Evolutionary conservation across 2,329 filamentous ascomycete species (phyloP).

Genomic region (Botrytis sinoallii): DNA sequence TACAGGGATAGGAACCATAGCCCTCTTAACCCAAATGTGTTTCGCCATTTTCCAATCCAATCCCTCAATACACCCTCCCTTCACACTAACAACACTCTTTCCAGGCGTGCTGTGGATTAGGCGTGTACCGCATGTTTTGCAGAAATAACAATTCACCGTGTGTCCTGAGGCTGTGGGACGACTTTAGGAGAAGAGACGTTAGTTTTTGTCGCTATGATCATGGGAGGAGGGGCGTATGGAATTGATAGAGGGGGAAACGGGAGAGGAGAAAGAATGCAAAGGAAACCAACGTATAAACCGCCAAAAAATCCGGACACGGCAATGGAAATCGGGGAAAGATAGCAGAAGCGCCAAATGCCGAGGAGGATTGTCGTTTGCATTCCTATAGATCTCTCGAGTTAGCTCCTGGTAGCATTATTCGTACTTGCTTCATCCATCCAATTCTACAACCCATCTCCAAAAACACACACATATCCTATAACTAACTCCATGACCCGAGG

Average conservation of each 20-base stretch:
- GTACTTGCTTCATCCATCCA: background rate
- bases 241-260: background rate
- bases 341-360: conserved; percentile 14
- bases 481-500: too few species aligned
- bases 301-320: conserved; percentile 4
- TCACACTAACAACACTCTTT: conserved; percentile 61
- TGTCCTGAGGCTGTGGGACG: conserved; percentile 56
- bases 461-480: background rate
- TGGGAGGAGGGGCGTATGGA: background rate
- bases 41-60: conserved; percentile 58
- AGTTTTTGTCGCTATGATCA: background rate
- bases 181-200: conserved; percentile 38
- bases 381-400: background rate
- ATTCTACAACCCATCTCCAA: background rate
- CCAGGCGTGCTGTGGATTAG: conserved; percentile 60
- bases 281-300: conserved; percentile 4
- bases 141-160: conserved; percentile 63
- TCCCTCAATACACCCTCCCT: conserved; percentile 63
- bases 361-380: conserved; percentile 15
- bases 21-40: conserved; percentile 48
- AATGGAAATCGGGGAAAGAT: conserved; percentile 14
- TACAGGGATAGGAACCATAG: conserved; percentile 61
- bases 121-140: conserved; percentile 62
- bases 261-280: background rate
- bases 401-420: background rate